Base-by-base conservation (phyloP, 176 grass and related monocot species). In the Aegilops longissima region DNA sequence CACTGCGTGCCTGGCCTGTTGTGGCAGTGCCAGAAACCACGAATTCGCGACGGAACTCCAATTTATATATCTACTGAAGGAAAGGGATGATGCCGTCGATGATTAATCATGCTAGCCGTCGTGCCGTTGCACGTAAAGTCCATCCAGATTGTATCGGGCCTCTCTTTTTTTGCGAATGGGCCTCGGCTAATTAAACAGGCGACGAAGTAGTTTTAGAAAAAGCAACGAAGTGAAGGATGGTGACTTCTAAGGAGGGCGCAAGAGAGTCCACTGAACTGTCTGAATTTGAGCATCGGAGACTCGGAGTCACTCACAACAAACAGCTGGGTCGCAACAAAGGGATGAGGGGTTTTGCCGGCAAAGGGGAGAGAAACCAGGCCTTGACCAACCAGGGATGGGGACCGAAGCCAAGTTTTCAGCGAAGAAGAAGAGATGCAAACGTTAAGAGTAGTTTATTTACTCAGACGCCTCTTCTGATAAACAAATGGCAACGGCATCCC, bases 351-450 rank as follows among this genome's bases (percentile, higher is more conserved):
- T 83, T 78, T 71, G 39, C 81, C 81, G 83, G 80, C 80, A 81
- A 36, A 25, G 73, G 44, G 56, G 83, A 86, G 83, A 73, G 59
- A 73, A 88, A 89, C 47, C 78, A 31, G 83, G 87, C 4, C 83
- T 80, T 79, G 79, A 52, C 20, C 80, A 83, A 49, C 20, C 66
- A 33, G 59, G 29, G 80, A 79, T n/a, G 83, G 83, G 83, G 87
- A 89, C 87, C 73, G 30, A 92, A 86, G 72, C 87, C 87, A 89
- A 25, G 90, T 83, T 89, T 89, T 89, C 87, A 42, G 90, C 44
- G 5, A 66, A 59, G 73, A 24, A 54, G 39, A 40, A 40, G 39
- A 73, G 65, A 81, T 27, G 78, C 64, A 47, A 85, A 58, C 76
- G 17, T 7, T 40, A 8, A 0, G 36, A 9, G 5, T 25, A 34